These are phyloP conservation scores for Stephania yunnanensis DNA, from an alignment of 164 flowering plant species.

Conservation along the genomic window DNA sequence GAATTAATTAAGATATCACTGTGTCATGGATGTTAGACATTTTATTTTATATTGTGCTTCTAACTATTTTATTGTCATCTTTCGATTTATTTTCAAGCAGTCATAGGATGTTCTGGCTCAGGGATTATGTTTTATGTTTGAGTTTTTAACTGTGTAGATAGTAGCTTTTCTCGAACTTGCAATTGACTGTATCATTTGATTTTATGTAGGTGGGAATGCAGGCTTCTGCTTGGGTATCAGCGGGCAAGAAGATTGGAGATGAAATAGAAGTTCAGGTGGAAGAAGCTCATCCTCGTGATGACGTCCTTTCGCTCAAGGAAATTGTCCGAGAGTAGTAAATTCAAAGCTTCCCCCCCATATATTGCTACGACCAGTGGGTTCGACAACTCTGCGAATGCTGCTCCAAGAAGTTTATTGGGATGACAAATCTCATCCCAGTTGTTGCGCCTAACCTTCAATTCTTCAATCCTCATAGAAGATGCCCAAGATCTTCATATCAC, in stretches of 20 bases:
- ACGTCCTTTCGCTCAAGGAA: slow-evolving; percentile 59
- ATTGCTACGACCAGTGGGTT: background rate
- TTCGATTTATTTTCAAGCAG: background rate
- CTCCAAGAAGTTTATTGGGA: background rate
- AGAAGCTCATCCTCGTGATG: slow-evolving; percentile 91
- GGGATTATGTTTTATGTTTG: background rate
- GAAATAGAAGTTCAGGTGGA: slow-evolving; percentile 70
- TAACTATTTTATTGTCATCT: background rate
- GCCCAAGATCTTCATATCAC: background rate
- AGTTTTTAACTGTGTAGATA: background rate
- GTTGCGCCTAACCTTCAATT: background rate
- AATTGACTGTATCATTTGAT: background rate
- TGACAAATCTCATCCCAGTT: background rate
- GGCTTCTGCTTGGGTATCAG: slow-evolving; percentile 71
- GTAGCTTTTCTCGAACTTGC: background rate
- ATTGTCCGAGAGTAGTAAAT: slow-evolving; percentile 14
- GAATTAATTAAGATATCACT: background rate
- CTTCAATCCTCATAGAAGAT: background rate
- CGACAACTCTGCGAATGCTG: background rate
- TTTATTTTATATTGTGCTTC: background rate
- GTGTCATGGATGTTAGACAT: background rate
- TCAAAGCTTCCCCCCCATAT: background rate
- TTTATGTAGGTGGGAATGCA: slow-evolving; percentile 75
- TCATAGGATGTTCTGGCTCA: background rate
- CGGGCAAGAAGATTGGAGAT: slow-evolving; percentile 75